phyloP scores from a whole-genome alignment of 2,329 filamentous ascomycete genomes.

The Fusarium falciforme region DNA sequence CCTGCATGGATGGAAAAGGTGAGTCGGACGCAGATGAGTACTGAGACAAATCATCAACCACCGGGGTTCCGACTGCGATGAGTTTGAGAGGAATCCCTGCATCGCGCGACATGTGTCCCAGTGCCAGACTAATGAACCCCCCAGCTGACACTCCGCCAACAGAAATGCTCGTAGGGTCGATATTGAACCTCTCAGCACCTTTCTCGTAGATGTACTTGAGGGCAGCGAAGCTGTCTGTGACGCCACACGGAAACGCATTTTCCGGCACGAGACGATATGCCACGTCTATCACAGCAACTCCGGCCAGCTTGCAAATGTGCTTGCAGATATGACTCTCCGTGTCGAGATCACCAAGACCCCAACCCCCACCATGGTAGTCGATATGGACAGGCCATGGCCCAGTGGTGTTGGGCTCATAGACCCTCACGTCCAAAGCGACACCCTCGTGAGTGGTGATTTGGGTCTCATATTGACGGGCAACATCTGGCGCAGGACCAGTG shows the following conservation, averaged over 20 bases:
- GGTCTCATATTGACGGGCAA: constrained; percentile 53
- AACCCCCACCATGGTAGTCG: constrained; percentile 62
- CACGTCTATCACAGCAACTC: constrained; percentile 61
- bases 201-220: constrained; percentile 53
- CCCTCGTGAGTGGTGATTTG: constrained; percentile 48
- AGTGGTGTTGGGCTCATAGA: constrained; percentile 56
- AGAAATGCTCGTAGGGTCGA: constrained; percentile 52
- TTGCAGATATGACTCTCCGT: constrained; percentile 62
- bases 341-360: constrained; percentile 61
- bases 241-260: constrained; percentile 58
- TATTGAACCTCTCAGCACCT: constrained; percentile 51
- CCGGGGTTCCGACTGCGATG: constrained; percentile 54
- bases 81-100: constrained; percentile 51
- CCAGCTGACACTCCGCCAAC: constrained; percentile 60
- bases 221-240: constrained; percentile 61
- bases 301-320: constrained; percentile 57
- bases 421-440: constrained; percentile 50
- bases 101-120: constrained; percentile 56
- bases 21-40: constrained; percentile 50
- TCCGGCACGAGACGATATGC: constrained; percentile 65
- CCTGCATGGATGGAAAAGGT: constrained; percentile 54
- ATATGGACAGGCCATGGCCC: constrained; percentile 61
- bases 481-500: constrained; percentile 55
- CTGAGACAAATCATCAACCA: constrained; percentile 54
- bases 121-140: constrained; percentile 52